Percentiles rank a stretch among this genome's conserved stretches.
Conservation (phyloP, 1,284 basidiomycete species). For the Taiwanofungus camphoratus region DNA sequence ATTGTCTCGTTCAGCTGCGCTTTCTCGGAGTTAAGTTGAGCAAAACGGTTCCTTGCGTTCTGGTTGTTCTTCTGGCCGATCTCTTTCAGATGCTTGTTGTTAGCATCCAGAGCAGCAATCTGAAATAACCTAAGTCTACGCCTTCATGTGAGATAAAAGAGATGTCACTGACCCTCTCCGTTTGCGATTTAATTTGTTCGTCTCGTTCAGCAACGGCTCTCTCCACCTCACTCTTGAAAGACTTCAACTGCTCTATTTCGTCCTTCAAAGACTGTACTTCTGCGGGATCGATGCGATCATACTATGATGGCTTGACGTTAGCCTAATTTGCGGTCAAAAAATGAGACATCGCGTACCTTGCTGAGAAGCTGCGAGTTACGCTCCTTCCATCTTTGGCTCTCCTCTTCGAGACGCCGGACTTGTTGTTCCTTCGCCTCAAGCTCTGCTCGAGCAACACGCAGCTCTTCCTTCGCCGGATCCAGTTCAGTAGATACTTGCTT, state of each 20-base stretch:
- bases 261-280: slow-evolving; percentile 81
- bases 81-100: slow-evolving; percentile 24
- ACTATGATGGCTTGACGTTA: slow-evolving; percentile 35
- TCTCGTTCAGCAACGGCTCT: slow-evolving; percentile 35
- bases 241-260: slow-evolving; percentile 55
- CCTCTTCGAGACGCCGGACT: slow-evolving; percentile 69
- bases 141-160: background rate
- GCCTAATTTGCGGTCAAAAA: background rate
- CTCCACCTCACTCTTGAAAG: slow-evolving; percentile 37
- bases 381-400: slow-evolving; percentile 81
- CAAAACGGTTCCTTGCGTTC: slow-evolving; percentile 28
- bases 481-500: slow-evolving; percentile 57
- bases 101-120: slow-evolving; percentile 15
- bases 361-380: slow-evolving; percentile 76
- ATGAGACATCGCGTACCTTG: slow-evolving; percentile 44
- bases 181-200: slow-evolving; percentile 26
- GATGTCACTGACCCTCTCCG: slow-evolving; percentile 11
- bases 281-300: slow-evolving; percentile 84
- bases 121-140: background rate
- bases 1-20: slow-evolving; percentile 29
- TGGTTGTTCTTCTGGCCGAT: slow-evolving; percentile 30
- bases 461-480: slow-evolving; percentile 72
- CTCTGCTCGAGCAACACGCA: slow-evolving; percentile 66
- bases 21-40: slow-evolving; percentile 30
- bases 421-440: slow-evolving; percentile 67